phyloP scores from a whole-genome alignment of 1,284 basidiomycete species.

The Cryptococcus jaspeensis region DNA sequence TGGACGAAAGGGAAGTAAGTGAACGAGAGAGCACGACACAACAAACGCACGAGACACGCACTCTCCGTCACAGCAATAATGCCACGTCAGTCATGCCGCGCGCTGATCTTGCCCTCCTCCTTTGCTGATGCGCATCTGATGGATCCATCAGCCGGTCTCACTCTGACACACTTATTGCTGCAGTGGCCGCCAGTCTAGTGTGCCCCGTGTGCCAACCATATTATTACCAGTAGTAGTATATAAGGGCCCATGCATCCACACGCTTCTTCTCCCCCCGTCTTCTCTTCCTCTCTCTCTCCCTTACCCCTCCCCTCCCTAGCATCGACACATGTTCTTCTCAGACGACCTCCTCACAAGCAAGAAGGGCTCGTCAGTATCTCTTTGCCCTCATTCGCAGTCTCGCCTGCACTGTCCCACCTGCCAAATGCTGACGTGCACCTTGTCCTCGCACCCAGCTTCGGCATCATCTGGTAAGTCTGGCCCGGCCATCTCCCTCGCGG shows the following conservation, averaged over 20 bases:
- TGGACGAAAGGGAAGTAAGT: no score
- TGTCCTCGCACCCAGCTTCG: constrained; percentile 26
- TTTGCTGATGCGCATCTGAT: background rate
- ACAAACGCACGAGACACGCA: no score
- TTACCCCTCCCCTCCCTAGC: background rate
- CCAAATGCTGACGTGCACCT: constrained; percentile 10
- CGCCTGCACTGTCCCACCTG: background rate
- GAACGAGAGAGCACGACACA: no score
- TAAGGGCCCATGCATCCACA: background rate
- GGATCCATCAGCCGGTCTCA: background rate
- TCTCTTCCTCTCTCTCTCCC: constrained; percentile 2
- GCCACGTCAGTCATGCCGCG: no score
- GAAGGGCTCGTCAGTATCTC: constrained; percentile 37
- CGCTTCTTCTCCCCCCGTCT: background rate
- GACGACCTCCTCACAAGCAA: constrained; percentile 41
- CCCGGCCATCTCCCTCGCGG: background rate
- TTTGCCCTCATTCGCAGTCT: background rate
- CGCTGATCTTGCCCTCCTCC: no score
- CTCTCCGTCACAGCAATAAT: no score
- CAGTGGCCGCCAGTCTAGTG: no score
- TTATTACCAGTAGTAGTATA: no score
- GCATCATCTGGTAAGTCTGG: constrained; percentile 39
- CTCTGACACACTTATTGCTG: background rate
- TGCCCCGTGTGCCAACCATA: no score
- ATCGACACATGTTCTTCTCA: constrained; percentile 40